Conservation (phyloP, 805 yeast genomes). For the Yarrowia yakushimensis region DNA sequence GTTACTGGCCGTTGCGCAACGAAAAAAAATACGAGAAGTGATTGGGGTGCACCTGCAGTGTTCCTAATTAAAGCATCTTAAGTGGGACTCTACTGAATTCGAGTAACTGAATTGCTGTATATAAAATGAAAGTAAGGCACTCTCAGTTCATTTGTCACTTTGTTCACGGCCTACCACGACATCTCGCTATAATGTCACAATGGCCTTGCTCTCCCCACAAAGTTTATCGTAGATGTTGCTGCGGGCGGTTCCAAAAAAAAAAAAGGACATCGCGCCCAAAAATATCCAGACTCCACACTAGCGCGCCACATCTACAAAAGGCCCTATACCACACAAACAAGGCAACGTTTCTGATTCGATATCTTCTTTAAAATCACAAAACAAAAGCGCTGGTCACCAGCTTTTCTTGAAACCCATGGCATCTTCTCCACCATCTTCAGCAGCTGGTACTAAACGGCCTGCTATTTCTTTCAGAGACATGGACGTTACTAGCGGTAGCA, state of each 20-base stretch:
- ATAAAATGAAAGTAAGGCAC: neutral
- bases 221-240: constrained; percentile 22
- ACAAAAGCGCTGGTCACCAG: neutral
- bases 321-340: neutral
- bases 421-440: neutral
- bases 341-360: neutral
- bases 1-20: neutral
- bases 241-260: neutral
- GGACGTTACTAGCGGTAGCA: constrained; percentile 1
- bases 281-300: neutral
- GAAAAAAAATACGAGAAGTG: neutral
- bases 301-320: neutral
- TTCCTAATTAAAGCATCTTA: no score
- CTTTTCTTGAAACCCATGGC: neutral
- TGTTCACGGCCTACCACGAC: neutral
- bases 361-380: neutral
- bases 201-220: constrained; percentile 21
- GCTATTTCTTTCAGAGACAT: constrained; percentile 9
- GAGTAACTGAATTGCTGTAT: no score
- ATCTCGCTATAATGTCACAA: neutral
- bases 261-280: neutral
- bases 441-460: neutral
- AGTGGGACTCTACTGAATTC: no score
- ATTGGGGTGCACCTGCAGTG: neutral
- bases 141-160: neutral